A percentile compares a stretch with the other conserved stretches of the same genome.
These are phyloP conservation scores for Rubus parviflorus DNA, from an alignment of 306 rosid species.

Conservation along the genomic window DNA sequence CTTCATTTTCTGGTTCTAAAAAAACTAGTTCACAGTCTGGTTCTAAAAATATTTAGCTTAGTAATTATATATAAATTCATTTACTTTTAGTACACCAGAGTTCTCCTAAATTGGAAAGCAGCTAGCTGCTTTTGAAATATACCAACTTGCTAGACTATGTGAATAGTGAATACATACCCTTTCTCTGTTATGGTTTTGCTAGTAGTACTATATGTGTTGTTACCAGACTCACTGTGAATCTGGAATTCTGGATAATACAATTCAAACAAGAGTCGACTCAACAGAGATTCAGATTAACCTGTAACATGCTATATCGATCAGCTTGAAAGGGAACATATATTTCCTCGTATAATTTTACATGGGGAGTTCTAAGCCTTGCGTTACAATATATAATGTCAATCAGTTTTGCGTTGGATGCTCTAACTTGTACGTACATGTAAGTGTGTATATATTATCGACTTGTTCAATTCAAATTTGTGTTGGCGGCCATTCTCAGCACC, in stretches of 20 bases:
- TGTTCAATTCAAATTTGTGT: too few species aligned
- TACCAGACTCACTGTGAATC: neutral
- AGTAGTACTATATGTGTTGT: neutral
- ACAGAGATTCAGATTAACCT: neutral
- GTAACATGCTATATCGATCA: neutral
- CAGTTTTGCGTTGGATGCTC: neutral
- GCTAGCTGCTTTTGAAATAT: neutral
- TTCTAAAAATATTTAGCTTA: too few species aligned
- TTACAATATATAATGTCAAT: neutral
- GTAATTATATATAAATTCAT: neutral
- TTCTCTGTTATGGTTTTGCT: neutral
- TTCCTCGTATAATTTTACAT: neutral
- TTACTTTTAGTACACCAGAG: neutral
- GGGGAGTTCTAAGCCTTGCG: neutral
- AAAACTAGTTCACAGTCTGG: neutral
- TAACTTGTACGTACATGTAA: neutral
- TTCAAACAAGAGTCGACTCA: too few species aligned
- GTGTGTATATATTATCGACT: neutral
- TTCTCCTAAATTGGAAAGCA: neutral
- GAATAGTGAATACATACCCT: neutral
- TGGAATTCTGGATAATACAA: neutral
- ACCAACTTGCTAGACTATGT: neutral
- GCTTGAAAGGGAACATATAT: neutral
- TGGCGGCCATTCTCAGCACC: conserved; percentile 31
- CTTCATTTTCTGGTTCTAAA: neutral